phyloP scores from a whole-genome alignment of 2,329 filamentous ascomycete genomes.

The Elsinoe ampelina region DNA sequence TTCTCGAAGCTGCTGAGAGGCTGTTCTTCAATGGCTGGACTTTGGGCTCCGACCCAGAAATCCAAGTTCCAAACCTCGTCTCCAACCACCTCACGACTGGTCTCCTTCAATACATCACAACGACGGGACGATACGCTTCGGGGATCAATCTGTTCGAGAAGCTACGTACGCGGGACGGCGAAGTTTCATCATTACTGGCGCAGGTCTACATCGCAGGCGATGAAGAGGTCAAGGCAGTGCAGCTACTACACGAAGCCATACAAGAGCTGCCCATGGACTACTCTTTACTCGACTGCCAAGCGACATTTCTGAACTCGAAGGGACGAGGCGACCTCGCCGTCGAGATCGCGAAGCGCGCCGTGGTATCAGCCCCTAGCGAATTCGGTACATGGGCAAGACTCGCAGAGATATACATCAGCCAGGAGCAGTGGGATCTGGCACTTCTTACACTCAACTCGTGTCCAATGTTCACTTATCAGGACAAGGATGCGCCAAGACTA shows the following conservation, averaged over 20 bases:
- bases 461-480: slow-evolving; percentile 99
- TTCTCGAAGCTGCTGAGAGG: slow-evolving; percentile 85
- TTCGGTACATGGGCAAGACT: slow-evolving; percentile 94
- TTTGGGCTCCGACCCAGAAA: slow-evolving; percentile 89
- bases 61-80: slow-evolving; percentile 93
- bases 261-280: slow-evolving; percentile 96
- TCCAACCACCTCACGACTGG: slow-evolving; percentile 94
- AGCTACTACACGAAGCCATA: slow-evolving; percentile 76
- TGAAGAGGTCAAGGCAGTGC: slow-evolving; percentile 92
- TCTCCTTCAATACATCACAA: slow-evolving; percentile 87
- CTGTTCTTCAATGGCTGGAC: slow-evolving; percentile 96
- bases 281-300: slow-evolving; percentile 87
- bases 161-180: slow-evolving; percentile 76
- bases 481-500: slow-evolving; percentile 92
- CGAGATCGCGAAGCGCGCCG: slow-evolving; percentile 87
- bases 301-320: slow-evolving; percentile 83
- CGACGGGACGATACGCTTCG: slow-evolving; percentile 85
- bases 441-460: slow-evolving; percentile 94
- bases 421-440: slow-evolving; percentile 95
- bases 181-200: slow-evolving; percentile 85
- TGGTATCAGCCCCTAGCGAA: slow-evolving; percentile 90
- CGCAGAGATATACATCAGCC: slow-evolving; percentile 83
- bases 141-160: slow-evolving; percentile 98
- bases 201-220: slow-evolving; percentile 90
- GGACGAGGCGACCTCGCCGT: slow-evolving; percentile 78